Evolutionary conservation across 306 rosid genomes (phyloP), one percentile per base, ranked within the genome.

Genomic region (Glycine latifolia): DNA sequence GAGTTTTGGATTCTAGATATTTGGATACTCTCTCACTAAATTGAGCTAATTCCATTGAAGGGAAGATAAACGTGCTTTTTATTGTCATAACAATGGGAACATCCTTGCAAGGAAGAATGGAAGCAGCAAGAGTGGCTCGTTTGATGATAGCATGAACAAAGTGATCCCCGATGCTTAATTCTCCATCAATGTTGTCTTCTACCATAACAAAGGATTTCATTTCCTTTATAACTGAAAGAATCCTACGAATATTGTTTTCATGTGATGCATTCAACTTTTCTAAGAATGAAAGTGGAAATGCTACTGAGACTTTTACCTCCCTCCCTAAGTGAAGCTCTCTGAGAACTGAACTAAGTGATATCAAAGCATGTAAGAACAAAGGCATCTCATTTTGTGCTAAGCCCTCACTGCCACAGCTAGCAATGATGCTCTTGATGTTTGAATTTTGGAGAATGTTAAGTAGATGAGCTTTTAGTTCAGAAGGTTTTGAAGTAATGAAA

Each of bases 221-320:
- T 87, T 83, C 85, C 84, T 82, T 85, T 59, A 91, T 55, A 66
- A 59, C 83, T 46, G 82, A 80, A 71, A 90, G 60, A 43, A 91
- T 79, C 43, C 65, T 81, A 50, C 75, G 55, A 35, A 88, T 84
- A 15, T 79, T 54, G 46, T 55, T 82, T 79, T 55, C 88, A 16
- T 81, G 76, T 52, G 79, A 59, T 62, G 43, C 55, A 16, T 76
- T 82, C 86, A 87, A 33, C 75, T 85, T 88, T 78, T 83, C 81
- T 66, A 92, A 75, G 81, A 78, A 67, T 66, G 89, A 58, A 68
- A 87, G 73, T 63, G 97, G 85, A 87, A 92, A 90, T 72, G 91
- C 91, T 7, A 85, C 91, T 1, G 91, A 87, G 62, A 92, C 73
- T 69, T 81, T 89, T 39, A 89, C 86, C 87, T 82, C 82, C 13